Evolutionary conservation across 179 eudicot genomes (phyloP), one percentile per base, ranked within the genome.

Genomic region (Vitellaria paradoxa): DNA sequence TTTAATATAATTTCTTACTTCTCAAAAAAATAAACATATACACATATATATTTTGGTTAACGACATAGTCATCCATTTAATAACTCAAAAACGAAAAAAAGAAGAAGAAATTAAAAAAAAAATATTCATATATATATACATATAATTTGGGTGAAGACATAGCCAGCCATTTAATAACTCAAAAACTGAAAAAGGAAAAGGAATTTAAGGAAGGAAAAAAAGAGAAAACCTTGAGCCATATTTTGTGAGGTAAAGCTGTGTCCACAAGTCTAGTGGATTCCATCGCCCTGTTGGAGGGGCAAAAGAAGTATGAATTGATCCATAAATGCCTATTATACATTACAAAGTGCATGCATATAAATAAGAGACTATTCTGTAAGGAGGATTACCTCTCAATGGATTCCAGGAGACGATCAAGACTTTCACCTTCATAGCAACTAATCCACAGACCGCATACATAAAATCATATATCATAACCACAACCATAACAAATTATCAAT

Each of bases 181-280:
- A 7, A 7, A 24, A 52, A 10, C 20, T 26, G 10, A 11, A n/a
- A 15, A 40, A 11, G 7, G 20, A 24, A 67, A 13, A 56, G 9
- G 49, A 13, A 30, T 10, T 11, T 60, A 23, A 65, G 47, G 68
- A 68, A 52, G n/a, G 12, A 13, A 56, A 47, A 42, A 74, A 59
- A 73, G 47, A 17, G 14, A n/a, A 65, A 72, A 92, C 95, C 95
- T 93, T 93, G 46, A 89, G 72, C 97, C 98, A 93, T 37, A 93
- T 76, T 80, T 90, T 92, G 47, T 88, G 80, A 74, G 92, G 92
- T 76, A 91, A 79, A 30, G 72, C 50, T 76, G 75, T 45, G 79
- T 89, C 87, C 53, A 79, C 67, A 12, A 37, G 61, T 81, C 92
- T 87, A 47, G 89, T 85, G 11, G 84, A 77, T 71, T 90, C 90